Conservation (phyloP, 495 filamentous ascomycete genomes). For the Baudoinia panamericana region DNA sequence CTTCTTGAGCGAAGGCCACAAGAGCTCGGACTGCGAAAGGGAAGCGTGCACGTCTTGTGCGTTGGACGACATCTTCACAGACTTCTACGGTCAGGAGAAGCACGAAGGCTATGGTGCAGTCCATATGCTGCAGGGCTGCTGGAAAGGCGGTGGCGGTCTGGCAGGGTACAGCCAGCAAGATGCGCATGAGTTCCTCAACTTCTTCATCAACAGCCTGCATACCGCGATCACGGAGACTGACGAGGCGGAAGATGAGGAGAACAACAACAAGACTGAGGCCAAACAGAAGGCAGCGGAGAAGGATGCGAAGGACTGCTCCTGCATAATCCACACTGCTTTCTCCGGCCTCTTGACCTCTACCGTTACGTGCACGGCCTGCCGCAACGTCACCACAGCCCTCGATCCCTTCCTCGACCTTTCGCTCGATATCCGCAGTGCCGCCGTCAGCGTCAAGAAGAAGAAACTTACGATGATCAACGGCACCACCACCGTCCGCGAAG, state of each 20-base stretch:
- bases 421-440: slow-evolving; percentile 57
- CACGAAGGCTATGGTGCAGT: slow-evolving; percentile 73
- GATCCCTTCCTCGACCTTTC: slow-evolving; percentile 81
- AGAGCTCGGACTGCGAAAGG: slow-evolving; percentile 49
- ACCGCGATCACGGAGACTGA: slow-evolving; percentile 40
- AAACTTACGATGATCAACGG: slow-evolving; percentile 21
- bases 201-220: slow-evolving; percentile 76
- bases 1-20: slow-evolving; percentile 76
- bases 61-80: slow-evolving; percentile 80
- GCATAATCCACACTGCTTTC: slow-evolving; percentile 80
- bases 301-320: slow-evolving; percentile 51
- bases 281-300: slow-evolving; percentile 4
- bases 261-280: no score
- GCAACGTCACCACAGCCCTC: slow-evolving; percentile 59
- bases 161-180: slow-evolving; percentile 90
- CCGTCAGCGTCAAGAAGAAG: slow-evolving; percentile 40
- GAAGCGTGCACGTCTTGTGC: slow-evolving; percentile 71
- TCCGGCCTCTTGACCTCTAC: slow-evolving; percentile 77
- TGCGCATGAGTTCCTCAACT: slow-evolving; percentile 90
- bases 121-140: slow-evolving; percentile 64
- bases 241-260: slow-evolving; percentile 5
- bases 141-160: slow-evolving; percentile 56
- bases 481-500: slow-evolving; percentile 16
- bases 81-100: slow-evolving; percentile 70
- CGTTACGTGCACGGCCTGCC: slow-evolving; percentile 74